phyloP scores from a whole-genome alignment of 257 asterid species.

The Schizonepeta tenuifolia region DNA sequence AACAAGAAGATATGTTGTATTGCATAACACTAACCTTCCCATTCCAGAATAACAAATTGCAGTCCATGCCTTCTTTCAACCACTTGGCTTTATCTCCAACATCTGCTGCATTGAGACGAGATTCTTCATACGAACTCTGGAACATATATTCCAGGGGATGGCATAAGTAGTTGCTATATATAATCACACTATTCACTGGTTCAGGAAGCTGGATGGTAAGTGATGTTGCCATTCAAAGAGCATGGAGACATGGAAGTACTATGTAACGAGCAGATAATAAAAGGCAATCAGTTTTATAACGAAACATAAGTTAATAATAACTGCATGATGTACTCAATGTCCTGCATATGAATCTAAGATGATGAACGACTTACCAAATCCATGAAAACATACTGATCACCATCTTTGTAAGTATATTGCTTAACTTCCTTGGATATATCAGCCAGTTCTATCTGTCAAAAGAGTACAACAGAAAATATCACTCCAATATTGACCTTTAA shows the following conservation, averaged over 20 bases:
- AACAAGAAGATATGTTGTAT: constrained; percentile 3
- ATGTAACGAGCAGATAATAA: constrained; percentile 15
- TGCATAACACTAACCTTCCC: constrained; percentile 57
- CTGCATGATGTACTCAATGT: not conserved
- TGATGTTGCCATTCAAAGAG: not conserved
- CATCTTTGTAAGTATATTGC: constrained; percentile 93
- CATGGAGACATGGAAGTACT: not conserved
- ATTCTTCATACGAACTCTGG: constrained; percentile 86
- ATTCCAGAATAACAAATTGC: constrained; percentile 92
- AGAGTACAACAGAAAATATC: constrained; percentile 27
- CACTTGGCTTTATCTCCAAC: constrained; percentile 92
- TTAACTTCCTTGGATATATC: constrained; percentile 82
- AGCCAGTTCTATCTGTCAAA: constrained; percentile 80
- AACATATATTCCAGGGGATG: constrained; percentile 34
- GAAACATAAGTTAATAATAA: constrained; percentile 17
- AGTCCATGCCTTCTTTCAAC: constrained; percentile 99
- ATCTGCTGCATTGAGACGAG: constrained; percentile 79
- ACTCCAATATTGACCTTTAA: not conserved
- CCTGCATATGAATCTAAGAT: not conserved
- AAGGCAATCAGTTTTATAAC: constrained; percentile 14
- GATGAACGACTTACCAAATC: constrained; percentile 60
- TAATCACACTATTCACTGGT: constrained; percentile 18
- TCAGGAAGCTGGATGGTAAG: constrained; percentile 17
- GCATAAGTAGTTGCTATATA: not conserved
- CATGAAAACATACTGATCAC: constrained; percentile 91